A percentile compares a stretch with the other conserved stretches of the same genome.
Evolutionary conservation across 2,329 filamentous ascomycete species (phyloP).

Genomic region (Xylariaceae sp.): DNA sequence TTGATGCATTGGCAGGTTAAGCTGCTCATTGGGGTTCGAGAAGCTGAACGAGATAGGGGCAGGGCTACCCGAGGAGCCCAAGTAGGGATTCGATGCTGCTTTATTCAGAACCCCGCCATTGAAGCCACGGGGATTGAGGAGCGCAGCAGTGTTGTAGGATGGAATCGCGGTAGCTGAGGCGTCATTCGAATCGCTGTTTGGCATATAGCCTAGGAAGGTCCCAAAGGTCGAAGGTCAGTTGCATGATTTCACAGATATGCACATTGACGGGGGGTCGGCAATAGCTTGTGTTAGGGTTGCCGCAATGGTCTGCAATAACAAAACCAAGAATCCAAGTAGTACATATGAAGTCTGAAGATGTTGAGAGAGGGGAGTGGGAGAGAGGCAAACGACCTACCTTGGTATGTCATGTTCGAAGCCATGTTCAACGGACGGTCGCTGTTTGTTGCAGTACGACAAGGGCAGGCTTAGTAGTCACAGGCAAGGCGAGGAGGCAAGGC

Average conservation of each 20-base stretch:
- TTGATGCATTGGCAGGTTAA: constrained; percentile 12
- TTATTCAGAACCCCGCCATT: constrained; percentile 12
- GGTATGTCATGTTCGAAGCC: constrained; percentile 12
- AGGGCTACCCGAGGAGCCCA: constrained; percentile 26
- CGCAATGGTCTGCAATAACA: no score
- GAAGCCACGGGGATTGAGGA: constrained; percentile 39
- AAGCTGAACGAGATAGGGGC: constrained; percentile 40
- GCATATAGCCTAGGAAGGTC: constrained; percentile 22
- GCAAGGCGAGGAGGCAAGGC: no score
- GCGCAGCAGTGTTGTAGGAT: constrained; percentile 36
- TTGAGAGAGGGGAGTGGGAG: neutral
- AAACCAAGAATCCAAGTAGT: neutral
- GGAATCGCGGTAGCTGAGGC: constrained; percentile 16
- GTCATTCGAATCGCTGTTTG: constrained; percentile 22
- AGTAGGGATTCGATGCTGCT: constrained; percentile 20
- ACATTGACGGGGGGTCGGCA: no score
- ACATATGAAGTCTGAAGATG: no score
- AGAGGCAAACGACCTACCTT: constrained; percentile 8
- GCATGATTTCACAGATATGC: no score
- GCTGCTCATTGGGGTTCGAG: constrained; percentile 23
- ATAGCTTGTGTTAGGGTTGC: no score
- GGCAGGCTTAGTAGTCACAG: constrained; percentile 5
- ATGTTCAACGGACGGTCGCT: constrained; percentile 6
- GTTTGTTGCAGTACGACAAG: constrained; percentile 11
- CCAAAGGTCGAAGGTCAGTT: constrained; percentile 8